Evolutionary conservation across 768 basidiomycete species (phyloP).

Genomic region (Coprinopsis cinerea): DNA sequence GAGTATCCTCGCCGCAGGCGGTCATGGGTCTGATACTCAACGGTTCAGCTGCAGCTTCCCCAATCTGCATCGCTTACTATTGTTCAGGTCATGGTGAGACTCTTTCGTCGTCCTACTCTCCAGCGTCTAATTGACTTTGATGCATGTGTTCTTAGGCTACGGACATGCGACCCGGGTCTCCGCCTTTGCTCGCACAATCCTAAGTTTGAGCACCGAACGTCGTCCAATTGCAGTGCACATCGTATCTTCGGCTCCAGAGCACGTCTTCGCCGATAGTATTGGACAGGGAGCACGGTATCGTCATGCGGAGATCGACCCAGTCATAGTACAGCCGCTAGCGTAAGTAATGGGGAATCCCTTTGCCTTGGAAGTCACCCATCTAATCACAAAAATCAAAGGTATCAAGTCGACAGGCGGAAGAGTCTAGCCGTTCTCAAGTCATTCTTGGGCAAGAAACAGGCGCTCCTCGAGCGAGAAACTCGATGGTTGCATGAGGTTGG

Average conservation of each 20-base stretch:
- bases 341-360: too few relatives aligned
- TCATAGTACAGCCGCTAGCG: conserved; percentile 78
- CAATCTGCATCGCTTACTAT: conserved; percentile 47
- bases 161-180: conserved; percentile 84
- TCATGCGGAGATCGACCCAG: conserved; percentile 69
- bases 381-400: too few relatives aligned
- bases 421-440: conserved; percentile 56
- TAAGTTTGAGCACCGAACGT: conserved; percentile 32
- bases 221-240: conserved; percentile 53
- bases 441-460: conserved; percentile 53
- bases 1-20: neutral
- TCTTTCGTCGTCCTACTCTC: conserved; percentile 2
- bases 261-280: conserved; percentile 63
- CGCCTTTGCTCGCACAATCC: conserved; percentile 59
- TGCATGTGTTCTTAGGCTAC: conserved; percentile 51
- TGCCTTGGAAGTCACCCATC: too few relatives aligned
- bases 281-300: conserved; percentile 61
- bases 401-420: conserved; percentile 66
- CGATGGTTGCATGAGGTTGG: conserved; percentile 48
- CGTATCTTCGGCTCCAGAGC: conserved; percentile 68
- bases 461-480: conserved; percentile 47
- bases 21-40: neutral
- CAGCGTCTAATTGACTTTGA: neutral
- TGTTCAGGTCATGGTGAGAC: conserved; percentile 68
- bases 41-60: neutral